Base-by-base conservation (phyloP, 2,329 filamentous ascomycete species). In the Tricladium varicosporioides region DNA sequence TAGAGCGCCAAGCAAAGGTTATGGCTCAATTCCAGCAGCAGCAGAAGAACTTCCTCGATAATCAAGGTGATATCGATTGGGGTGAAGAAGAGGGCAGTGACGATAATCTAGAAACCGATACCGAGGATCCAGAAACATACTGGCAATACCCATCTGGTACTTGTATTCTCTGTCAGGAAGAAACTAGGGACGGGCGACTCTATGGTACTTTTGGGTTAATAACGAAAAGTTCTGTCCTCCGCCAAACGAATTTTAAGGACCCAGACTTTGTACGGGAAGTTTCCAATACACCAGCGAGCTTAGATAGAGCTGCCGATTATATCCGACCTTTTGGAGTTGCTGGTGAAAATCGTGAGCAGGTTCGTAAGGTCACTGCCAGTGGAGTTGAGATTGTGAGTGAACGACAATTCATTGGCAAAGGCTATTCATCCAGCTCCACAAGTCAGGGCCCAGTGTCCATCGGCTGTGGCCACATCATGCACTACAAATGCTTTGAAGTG, bases 21-120 rank as follows among this genome's bases (percentile, higher is more conserved):
- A 97, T 99, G 92, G 94, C 92, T 1, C 92, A 97, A 69, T 97
- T 99, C 74, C 94, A 97, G 71, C 89, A 96, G 70, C 93, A 99
- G 69, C 95, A 97, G 71, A 93, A 95, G 74, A 94, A 85, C 67
- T 99, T 99, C 74, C 77, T 99, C 75, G 88, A 91, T 56, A 94
- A 88, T 62, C 92, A 97, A 72, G 88, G 84, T n/a, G 81, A 86
- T 44, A 83, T 96, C 59, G 89, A 96, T 71, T 96, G 91, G 89
- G 92, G 90, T 13, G 89, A 94, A 58, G 83, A 91, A 51, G 90
- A 89, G 42, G 80, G 86, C 22, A 88, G 94, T 48, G 82, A 90
- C 27, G 86, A 89, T 53, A 85, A 89, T 51, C 61, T 75, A 11
- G 82, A 84, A 42, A 74, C 76, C 27, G 78, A 80, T 45, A 71